Evolutionary conservation across 805 yeast species (phyloP), one percentile per base, ranked within the genome.

Genomic region (Kodamaea kaohsiungensis): DNA sequence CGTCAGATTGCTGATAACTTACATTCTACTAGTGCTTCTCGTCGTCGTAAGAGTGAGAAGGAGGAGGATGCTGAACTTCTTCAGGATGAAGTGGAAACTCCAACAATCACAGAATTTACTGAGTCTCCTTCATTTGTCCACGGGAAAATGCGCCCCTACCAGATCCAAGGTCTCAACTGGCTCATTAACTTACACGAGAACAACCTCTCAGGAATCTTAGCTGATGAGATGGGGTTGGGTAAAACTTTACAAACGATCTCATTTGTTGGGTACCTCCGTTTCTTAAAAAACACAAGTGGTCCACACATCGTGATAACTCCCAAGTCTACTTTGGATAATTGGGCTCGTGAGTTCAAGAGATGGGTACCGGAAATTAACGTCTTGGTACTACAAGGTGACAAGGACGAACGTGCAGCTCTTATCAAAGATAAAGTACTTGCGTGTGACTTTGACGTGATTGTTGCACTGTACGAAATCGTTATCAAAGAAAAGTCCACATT

Each of bases 141-240:
- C 9, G 96, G 96, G 43, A 63, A 65, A 42, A 68, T 88, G 54
- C 79, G 96, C 62, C 85, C 88, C 2, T 88, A 88, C 65, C 96
- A 88, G 69, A 78, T 88, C 57, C 91, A 86, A 67, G 96, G 95
- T 57, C 73, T 88, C 56, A 88, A 88, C 66, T 88, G 96, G 96
- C 71, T 88, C 61, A 80, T 88, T 12, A 78, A 87, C 1, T 69
- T 88, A 55, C 82, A 85, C 61, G 87, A 84, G 58, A 87, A 86
- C 70, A 81, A 83, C 56, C 71, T 88, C 46, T 82, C 88, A 1
- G 95, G 95, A 56, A 88, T 88, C 19, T 75, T 88, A 55, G 95
- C 95, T 0, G 95, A 88, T 69, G 95, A 88, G 70, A 88, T 88
- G 95, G 95, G 95, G 1, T 71, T 88, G 57, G 95, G 95, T 61